phyloP scores from a whole-genome alignment of 1,284 basidiomycete species.

The Malassezia equina region DNA sequence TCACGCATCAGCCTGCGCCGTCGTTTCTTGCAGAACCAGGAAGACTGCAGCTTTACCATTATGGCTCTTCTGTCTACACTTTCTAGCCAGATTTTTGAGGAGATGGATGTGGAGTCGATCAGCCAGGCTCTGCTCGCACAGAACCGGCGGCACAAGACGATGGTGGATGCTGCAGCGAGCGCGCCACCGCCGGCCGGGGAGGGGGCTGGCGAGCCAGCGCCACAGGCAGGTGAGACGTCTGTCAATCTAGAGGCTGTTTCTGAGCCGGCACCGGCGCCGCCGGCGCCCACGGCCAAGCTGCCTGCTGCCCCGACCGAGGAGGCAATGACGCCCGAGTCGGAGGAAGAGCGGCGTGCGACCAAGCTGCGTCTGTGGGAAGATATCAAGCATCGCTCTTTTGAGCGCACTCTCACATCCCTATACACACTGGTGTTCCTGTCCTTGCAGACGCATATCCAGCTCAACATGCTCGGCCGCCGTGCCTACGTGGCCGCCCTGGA shows the following conservation, averaged over 20 bases:
- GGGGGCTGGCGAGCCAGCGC: background rate
- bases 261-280: slow-evolving; percentile 12
- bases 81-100: slow-evolving; percentile 60
- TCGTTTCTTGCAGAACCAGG: slow-evolving; percentile 69
- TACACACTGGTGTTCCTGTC: slow-evolving; percentile 72
- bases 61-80: slow-evolving; percentile 70
- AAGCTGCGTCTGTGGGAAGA: slow-evolving; percentile 46
- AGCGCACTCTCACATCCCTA: slow-evolving; percentile 69
- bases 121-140: slow-evolving; percentile 58
- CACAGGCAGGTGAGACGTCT: background rate
- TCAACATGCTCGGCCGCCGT: slow-evolving; percentile 68
- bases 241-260: background rate
- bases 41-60: slow-evolving; percentile 70
- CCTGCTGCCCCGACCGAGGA: background rate
- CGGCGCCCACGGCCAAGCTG: slow-evolving; percentile 8
- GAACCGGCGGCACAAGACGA: background rate
- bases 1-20: slow-evolving; percentile 53
- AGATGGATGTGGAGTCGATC: slow-evolving; percentile 71
- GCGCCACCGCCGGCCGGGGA: background rate
- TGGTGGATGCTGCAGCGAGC: background rate
- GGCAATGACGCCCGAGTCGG: background rate
- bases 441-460: slow-evolving; percentile 69
- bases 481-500: slow-evolving; percentile 67
- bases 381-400: slow-evolving; percentile 56
- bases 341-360: slow-evolving; percentile 14